Conservation (phyloP, 306 rosid species). For the Begonia loranthoides region DNA sequence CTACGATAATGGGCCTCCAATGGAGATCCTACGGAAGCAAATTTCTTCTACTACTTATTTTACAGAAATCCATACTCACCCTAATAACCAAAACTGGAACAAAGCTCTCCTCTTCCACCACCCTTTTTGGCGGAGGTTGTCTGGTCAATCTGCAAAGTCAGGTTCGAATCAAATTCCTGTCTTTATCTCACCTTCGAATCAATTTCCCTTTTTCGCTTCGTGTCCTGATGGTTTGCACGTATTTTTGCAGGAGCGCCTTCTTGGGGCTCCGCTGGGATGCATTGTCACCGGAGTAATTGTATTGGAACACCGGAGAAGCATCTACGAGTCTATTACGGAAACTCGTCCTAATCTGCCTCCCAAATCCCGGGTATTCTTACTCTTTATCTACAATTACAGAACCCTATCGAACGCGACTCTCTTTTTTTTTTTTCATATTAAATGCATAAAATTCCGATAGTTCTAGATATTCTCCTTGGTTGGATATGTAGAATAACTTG, state of each 20-base stretch:
- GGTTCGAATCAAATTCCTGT: not conserved
- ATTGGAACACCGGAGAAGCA: constrained; percentile 53
- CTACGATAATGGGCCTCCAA: too few species aligned
- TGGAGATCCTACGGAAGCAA: too few species aligned
- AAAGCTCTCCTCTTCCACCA: not conserved
- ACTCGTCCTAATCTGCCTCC: constrained; percentile 16
- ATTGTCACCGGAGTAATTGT: constrained; percentile 45
- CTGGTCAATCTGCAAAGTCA: not conserved
- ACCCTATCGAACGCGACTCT: too few species aligned
- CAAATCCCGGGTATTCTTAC: constrained; percentile 28
- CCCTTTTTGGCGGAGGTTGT: not conserved
- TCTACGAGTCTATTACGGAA: constrained; percentile 44
- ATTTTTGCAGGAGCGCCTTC: constrained; percentile 51
- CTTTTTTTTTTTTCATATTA: too few species aligned
- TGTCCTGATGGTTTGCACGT: not conserved
- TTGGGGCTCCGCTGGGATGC: constrained; percentile 73
- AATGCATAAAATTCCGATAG: too few species aligned
- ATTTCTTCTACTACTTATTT: too few species aligned
- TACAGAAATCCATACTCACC: too few species aligned
- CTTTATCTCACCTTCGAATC: not conserved
- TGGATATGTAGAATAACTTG: too few species aligned
- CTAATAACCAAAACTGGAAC: too few species aligned
- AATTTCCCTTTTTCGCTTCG: too few species aligned
- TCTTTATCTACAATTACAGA: too few species aligned
- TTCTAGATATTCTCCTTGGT: too few species aligned